Evolutionary conservation across 768 basidiomycete genomes (phyloP).

Genomic region (Boletus huronensis): DNA sequence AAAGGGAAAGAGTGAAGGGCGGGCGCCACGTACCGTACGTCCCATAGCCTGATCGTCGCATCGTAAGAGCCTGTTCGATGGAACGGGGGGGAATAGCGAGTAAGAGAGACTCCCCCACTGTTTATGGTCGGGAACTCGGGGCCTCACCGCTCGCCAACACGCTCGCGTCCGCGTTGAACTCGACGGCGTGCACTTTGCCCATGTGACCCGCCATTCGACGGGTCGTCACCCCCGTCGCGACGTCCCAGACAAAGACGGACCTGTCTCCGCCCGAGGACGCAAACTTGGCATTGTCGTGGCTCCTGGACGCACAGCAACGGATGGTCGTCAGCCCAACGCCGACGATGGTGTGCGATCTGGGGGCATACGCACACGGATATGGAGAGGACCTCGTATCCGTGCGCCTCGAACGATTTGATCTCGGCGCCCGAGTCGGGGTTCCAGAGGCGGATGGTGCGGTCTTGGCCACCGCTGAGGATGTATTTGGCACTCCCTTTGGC

Average conservation of each 20-base stretch:
- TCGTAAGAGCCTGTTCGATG: conserved; percentile 76
- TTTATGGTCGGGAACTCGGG: neutral
- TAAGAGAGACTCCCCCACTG: neutral
- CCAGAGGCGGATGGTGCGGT: conserved; percentile 86
- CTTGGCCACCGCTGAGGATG: conserved; percentile 89
- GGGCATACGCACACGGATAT: conserved; percentile 69
- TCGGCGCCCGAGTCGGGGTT: conserved; percentile 84
- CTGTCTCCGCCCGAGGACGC: conserved; percentile 94
- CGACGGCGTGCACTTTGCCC: conserved; percentile 86
- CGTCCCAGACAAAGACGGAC: conserved; percentile 94
- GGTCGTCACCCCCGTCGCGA: conserved; percentile 79
- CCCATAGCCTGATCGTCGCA: conserved; percentile 88
- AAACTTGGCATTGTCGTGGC: conserved; percentile 92
- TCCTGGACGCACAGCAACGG: conserved; percentile 37
- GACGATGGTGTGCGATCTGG: neutral
- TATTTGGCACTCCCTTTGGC: conserved; percentile 88
- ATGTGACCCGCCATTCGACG: conserved; percentile 85
- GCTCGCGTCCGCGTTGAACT: conserved; percentile 84
- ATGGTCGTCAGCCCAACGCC: neutral
- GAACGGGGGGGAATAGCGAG: neutral
- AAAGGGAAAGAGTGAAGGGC: neutral
- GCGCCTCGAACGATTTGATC: conserved; percentile 87
- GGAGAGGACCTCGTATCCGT: conserved; percentile 94
- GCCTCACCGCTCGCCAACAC: conserved; percentile 79
- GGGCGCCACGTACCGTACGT: conserved; percentile 59